Conservation (phyloP, 768 basidiomycete species). For the Harrya chromipes region DNA sequence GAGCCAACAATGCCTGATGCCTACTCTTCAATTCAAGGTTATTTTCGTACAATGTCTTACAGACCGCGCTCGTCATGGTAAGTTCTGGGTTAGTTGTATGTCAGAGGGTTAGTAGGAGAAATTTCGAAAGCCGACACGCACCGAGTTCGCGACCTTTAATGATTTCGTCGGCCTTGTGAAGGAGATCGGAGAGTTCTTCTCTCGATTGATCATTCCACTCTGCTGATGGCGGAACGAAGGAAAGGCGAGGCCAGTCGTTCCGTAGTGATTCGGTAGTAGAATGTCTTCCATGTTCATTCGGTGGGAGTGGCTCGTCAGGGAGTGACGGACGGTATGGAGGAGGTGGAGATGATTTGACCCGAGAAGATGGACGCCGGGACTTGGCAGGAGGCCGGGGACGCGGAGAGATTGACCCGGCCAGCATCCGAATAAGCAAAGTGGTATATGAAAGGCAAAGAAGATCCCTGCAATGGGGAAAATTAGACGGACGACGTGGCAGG, state of each 20-base stretch:
- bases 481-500: slow-evolving; percentile 4
- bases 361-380: slow-evolving; percentile 46
- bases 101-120: slow-evolving; percentile 7
- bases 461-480: slow-evolving; percentile 1
- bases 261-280: slow-evolving; percentile 21
- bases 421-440: slow-evolving; percentile 37
- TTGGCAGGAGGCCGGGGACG: slow-evolving; percentile 73
- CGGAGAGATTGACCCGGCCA: slow-evolving; percentile 41
- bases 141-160: slow-evolving; percentile 78
- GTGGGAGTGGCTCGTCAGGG: slow-evolving; percentile 27
- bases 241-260: slow-evolving; percentile 9
- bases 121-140: slow-evolving; percentile 31
- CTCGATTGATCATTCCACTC: slow-evolving; percentile 67
- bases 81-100: slow-evolving; percentile 46
- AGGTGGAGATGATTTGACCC: slow-evolving; percentile 43
- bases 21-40: slow-evolving; percentile 66
- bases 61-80: slow-evolving; percentile 60
- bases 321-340: slow-evolving; percentile 54
- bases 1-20: slow-evolving; percentile 68
- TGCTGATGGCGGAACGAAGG: slow-evolving; percentile 32
- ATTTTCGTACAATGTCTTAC: slow-evolving; percentile 66
- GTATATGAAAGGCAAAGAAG: slow-evolving; percentile 10
- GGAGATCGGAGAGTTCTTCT: slow-evolving; percentile 67
- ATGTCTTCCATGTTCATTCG: slow-evolving; percentile 33
- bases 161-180: slow-evolving; percentile 69